A percentile compares a stretch with the other conserved stretches of the same genome.
phyloP scores from a whole-genome alignment of 2,329 filamentous ascomycete species.

The Kalaharituber pfeilii region DNA sequence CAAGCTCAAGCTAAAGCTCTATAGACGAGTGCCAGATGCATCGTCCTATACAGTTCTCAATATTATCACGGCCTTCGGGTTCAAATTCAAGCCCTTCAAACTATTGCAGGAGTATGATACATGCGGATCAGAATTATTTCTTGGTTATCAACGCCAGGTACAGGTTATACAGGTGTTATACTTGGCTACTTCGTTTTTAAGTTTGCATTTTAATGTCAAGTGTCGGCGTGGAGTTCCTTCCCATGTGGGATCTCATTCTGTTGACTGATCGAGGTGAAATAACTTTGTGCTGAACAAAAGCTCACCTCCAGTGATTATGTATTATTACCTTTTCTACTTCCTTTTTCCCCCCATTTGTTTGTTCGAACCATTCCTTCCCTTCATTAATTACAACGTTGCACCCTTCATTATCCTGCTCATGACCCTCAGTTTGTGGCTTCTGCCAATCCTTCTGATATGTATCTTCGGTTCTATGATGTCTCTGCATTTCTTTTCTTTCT shows the following conservation, averaged over 20 bases:
- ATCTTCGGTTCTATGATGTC: not conserved
- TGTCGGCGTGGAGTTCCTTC: not conserved
- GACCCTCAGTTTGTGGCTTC: too few species aligned
- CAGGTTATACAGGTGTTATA: too few species aligned
- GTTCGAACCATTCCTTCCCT: too few species aligned
- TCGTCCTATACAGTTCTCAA: conserved; percentile 23
- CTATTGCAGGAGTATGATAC: conserved; percentile 4
- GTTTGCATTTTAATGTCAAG: not conserved
- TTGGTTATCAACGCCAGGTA: not conserved
- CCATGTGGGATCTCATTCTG: not conserved
- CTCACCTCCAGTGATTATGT: not conserved
- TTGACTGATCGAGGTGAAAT: not conserved
- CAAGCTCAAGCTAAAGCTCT: too few species aligned
- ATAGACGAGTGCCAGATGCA: too few species aligned
- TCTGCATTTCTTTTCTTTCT: conserved; percentile 4
- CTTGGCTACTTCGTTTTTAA: not conserved
- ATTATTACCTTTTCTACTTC: not conserved
- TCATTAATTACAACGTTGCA: too few species aligned
- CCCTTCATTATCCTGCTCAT: too few species aligned
- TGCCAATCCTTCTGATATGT: too few species aligned
- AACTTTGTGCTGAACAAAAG: too few species aligned
- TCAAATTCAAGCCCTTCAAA: conserved; percentile 10
- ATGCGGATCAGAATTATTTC: not conserved
- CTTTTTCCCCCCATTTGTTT: conserved; percentile 6
- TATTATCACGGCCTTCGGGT: conserved; percentile 4